Conservation (phyloP, 371 early-diverging fungal genomes). For the Syncephalis plumigaleata region DNA sequence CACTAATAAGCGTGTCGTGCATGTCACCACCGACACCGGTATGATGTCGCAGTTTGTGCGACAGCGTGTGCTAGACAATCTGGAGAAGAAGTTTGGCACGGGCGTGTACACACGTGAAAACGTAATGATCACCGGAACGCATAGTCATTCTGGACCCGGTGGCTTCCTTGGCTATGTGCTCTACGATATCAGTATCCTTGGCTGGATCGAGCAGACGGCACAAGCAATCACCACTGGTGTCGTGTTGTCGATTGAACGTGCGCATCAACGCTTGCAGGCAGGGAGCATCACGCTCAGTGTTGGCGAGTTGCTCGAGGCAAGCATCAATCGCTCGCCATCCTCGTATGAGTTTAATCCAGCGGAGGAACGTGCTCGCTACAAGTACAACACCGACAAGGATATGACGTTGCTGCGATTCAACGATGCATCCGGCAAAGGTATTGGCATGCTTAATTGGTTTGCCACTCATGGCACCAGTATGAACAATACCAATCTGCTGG, state of each 20-base stretch:
- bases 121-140: slow-evolving; percentile 41
- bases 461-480: slow-evolving; percentile 44
- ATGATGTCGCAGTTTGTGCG: slow-evolving; percentile 19
- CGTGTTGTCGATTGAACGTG: slow-evolving; percentile 23
- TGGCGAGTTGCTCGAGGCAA: slow-evolving; percentile 24
- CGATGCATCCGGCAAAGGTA: slow-evolving; percentile 9
- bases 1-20: slow-evolving; percentile 19
- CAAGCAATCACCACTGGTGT: slow-evolving; percentile 33
- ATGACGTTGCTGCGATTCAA: slow-evolving; percentile 22
- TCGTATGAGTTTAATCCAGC: slow-evolving; percentile 34
- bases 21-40: slow-evolving; percentile 30
- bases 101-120: slow-evolving; percentile 20
- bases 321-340: slow-evolving; percentile 31
- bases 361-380: slow-evolving; percentile 26
- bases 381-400: slow-evolving; percentile 27
- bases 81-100: slow-evolving; percentile 8
- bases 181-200: slow-evolving; percentile 9
- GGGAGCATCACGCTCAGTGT: slow-evolving; percentile 12
- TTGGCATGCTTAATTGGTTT: slow-evolving; percentile 23
- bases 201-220: slow-evolving; percentile 24
- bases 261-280: slow-evolving; percentile 24
- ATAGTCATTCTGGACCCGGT: slow-evolving; percentile 34
- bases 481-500: slow-evolving; percentile 27
- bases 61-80: slow-evolving; percentile 13
- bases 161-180: slow-evolving; percentile 21